phyloP scores from a whole-genome alignment of 1,139 yeast species.

The Suhomyces atakaporum region DNA sequence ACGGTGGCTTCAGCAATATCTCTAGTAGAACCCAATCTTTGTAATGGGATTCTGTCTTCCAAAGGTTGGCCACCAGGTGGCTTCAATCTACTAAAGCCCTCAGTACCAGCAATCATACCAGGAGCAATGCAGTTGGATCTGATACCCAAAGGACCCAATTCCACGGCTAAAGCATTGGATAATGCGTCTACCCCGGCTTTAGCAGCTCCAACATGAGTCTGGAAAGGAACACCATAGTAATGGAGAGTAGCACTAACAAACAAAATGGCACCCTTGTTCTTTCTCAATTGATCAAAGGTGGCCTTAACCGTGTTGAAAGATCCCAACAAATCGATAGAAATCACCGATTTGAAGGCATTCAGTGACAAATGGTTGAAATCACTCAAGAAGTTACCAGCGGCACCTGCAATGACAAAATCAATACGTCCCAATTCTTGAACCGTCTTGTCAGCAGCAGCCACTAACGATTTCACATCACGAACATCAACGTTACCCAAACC shows the following conservation, averaged over 20 bases:
- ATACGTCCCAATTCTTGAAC: constrained; percentile 68
- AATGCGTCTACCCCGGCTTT: constrained; percentile 92
- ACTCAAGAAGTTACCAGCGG: constrained; percentile 89
- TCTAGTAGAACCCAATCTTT: constrained; percentile 67
- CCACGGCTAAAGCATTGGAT: constrained; percentile 79
- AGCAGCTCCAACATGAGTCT: constrained; percentile 87
- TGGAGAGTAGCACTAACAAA: constrained; percentile 88
- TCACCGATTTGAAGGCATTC: constrained; percentile 85
- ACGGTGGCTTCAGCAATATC: constrained; percentile 93
- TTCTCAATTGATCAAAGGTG: constrained; percentile 60
- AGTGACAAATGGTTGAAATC: constrained; percentile 77
- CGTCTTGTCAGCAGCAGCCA: constrained; percentile 62
- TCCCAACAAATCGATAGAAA: constrained; percentile 82
- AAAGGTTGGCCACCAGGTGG: constrained; percentile 42
- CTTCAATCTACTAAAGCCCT: constrained; percentile 66
- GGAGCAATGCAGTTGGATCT: constrained; percentile 85
- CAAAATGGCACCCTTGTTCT: constrained; percentile 68
- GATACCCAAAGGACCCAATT: constrained; percentile 84
- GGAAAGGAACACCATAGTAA: constrained; percentile 84
- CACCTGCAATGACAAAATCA: constrained; percentile 89
- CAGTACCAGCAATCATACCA: constrained; percentile 80
- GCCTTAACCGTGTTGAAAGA: constrained; percentile 88
- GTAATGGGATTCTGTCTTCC: constrained; percentile 63
- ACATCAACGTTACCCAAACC: constrained; percentile 77
- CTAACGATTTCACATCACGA: constrained; percentile 59